Evolutionary conservation across 768 basidiomycete genomes (phyloP).

Genomic region (Boletales sp.): DNA sequence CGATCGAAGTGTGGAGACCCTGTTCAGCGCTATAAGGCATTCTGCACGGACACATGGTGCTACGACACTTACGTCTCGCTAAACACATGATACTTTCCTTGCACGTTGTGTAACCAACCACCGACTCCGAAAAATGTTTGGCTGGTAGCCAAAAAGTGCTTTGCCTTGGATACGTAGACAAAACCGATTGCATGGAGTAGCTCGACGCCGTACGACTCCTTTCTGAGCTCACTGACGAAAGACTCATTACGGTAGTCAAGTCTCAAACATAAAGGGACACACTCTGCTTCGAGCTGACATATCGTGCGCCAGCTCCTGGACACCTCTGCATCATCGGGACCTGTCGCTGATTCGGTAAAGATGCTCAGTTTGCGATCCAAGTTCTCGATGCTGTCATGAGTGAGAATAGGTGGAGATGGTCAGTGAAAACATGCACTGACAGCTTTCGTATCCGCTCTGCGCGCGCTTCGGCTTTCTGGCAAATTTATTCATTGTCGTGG

Average conservation of each 20-base stretch:
- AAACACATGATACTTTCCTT: conserved; percentile 90
- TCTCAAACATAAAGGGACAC: conserved; percentile 28
- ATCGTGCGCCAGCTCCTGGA: conserved; percentile 72
- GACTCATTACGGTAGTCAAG: conserved; percentile 1
- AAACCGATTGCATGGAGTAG: conserved; percentile 84
- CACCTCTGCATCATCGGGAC: conserved; percentile 67
- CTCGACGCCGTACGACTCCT: conserved; percentile 85
- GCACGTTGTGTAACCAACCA: conserved; percentile 90
- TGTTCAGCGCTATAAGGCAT: conserved; percentile 25
- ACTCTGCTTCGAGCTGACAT: conserved; percentile 81
- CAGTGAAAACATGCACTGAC: conserved; percentile 10
- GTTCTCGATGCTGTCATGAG: conserved; percentile 49
- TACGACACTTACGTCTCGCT: conserved; percentile 76
- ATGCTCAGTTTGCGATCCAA: conserved; percentile 81
- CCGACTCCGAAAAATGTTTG: conserved; percentile 75
- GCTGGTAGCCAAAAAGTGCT: conserved; percentile 76
- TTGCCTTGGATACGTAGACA: conserved; percentile 78
- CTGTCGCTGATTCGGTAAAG: conserved; percentile 79
- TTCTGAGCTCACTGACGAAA: conserved; percentile 63
- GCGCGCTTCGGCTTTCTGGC: conserved; percentile 76
- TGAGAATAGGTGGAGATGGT: conserved; percentile 1
- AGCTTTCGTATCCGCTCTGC: conserved; percentile 74
- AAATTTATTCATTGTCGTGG: conserved; percentile 8
- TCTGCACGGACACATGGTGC: neutral
- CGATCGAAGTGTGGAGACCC: conserved; percentile 79